Evolutionary conservation across 2,329 filamentous ascomycete genomes (phyloP), one percentile per base, ranked within the genome.

Genomic region (Sclerotiophoma versabilis): DNA sequence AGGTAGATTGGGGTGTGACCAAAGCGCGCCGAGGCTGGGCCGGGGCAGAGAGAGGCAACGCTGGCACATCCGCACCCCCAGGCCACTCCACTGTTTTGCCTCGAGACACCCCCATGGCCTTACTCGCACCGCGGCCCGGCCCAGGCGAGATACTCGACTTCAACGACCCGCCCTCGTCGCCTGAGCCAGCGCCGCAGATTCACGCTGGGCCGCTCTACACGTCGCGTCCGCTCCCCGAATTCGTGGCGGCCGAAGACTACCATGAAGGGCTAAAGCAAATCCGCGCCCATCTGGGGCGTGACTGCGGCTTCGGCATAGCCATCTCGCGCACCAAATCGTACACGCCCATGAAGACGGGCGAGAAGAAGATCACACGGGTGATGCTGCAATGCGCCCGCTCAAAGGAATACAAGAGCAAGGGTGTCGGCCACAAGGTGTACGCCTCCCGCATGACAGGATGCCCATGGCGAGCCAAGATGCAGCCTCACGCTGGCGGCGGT

Each of bases 401-500:
- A 5, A 59, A 59, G 29, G 57, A 54, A 22, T 59, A 59, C 37
- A 59, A 57, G 57, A 56, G 48, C 53, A 57, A 56, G 32, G 49
- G 49, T 19, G 26, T 50, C 14, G 45, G 44, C 11, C 48, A 52
- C 25, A 56, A 56, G 22, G 44, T 57, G 14, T 56, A 59, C 17
- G 57, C 53, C 11, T 52, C 56, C 1, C 46, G 56, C 30, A 59
- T 59, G 56, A 56, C 56, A 4, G 52, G 56, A 23, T 59, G 56
- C 36, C 56, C 56, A 3, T 56, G 52, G 51, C 48, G 56, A 9
- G 52, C 56, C 6, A 58, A 58, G 42, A 55, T 58, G 56, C 47
- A 48, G 42, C 56, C 56, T 15, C 50, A 54, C n/a, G 17, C 46
- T 4, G 56, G 47, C 26, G 56, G 56, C 33, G 56, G 56, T 5